Percentiles rank a stretch among this genome's conserved stretches.
Evolutionary conservation across 2,329 filamentous ascomycete genomes (phyloP).

Genomic region (Endoconidiophora polonica): DNA sequence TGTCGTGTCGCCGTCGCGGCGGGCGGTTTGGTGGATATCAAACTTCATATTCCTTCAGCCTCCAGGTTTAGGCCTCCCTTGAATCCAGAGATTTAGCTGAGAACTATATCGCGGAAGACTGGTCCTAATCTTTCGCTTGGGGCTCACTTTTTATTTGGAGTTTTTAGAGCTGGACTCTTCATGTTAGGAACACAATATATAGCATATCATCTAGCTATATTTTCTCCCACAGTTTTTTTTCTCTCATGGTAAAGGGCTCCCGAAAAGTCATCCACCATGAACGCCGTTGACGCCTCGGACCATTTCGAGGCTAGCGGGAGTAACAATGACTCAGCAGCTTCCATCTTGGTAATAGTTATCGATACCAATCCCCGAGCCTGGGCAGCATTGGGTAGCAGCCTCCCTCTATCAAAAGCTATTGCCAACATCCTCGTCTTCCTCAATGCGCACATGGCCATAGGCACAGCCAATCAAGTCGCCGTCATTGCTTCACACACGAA

Average conservation of each 20-base stretch:
- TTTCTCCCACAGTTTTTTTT: neutral
- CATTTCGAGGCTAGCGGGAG: slow-evolving; percentile 31
- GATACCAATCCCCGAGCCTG: slow-evolving; percentile 95
- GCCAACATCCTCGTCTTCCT: slow-evolving; percentile 88
- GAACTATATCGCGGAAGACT: neutral
- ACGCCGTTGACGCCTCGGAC: slow-evolving; percentile 38
- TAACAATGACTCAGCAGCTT: slow-evolving; percentile 42
- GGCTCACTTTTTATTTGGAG: neutral
- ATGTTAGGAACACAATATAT: no score
- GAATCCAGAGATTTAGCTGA: neutral
- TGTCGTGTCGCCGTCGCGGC: no score
- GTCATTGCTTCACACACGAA: slow-evolving; percentile 81
- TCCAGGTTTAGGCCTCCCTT: neutral
- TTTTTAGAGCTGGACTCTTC: neutral
- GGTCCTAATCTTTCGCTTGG: no score
- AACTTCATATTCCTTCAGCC: slow-evolving; percentile 7
- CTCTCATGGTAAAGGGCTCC: neutral
- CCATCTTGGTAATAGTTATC: slow-evolving; percentile 76
- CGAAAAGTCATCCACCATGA: slow-evolving; percentile 26
- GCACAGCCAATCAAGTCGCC: slow-evolving; percentile 83
- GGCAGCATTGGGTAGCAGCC: slow-evolving; percentile 56
- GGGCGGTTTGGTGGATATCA: no score
- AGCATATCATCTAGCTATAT: neutral
- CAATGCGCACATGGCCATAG: slow-evolving; percentile 89
- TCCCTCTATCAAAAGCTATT: slow-evolving; percentile 70